Conservation (phyloP, 176 grass and related monocot species). For the Oryza glaberrima region DNA sequence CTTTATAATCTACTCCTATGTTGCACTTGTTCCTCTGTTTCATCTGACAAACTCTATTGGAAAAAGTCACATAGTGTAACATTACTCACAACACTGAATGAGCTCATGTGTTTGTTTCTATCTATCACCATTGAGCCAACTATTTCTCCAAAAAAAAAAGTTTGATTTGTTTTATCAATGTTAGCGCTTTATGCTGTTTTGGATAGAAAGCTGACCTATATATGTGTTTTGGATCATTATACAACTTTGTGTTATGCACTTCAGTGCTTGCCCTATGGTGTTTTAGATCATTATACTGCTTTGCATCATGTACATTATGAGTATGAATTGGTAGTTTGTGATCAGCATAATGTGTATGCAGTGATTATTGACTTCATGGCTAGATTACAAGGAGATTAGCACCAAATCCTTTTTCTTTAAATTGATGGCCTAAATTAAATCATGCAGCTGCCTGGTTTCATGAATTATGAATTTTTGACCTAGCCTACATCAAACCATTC, state of each 20-base stretch:
- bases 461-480: not conserved
- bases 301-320: not conserved
- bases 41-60: not conserved
- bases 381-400: not conserved
- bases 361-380: not conserved
- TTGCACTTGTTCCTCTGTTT: not conserved
- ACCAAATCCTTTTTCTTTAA: not conserved
- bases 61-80: not conserved
- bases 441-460: not conserved
- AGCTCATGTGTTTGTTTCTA: not conserved
- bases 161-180: conserved; percentile 19
- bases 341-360: not conserved
- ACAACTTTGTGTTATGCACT: not conserved
- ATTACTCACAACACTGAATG: not conserved
- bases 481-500: not conserved
- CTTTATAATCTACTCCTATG: not conserved
- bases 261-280: not conserved
- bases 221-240: not conserved
- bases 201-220: not conserved
- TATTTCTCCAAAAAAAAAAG: not conserved
- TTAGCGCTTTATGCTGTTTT: conserved; percentile 31
- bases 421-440: not conserved
- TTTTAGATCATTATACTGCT: not conserved
- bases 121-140: not conserved
- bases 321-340: conserved; percentile 1